Base-by-base conservation (phyloP, 2,329 filamentous ascomycete genomes). In the Diaporthe caulivora region DNA sequence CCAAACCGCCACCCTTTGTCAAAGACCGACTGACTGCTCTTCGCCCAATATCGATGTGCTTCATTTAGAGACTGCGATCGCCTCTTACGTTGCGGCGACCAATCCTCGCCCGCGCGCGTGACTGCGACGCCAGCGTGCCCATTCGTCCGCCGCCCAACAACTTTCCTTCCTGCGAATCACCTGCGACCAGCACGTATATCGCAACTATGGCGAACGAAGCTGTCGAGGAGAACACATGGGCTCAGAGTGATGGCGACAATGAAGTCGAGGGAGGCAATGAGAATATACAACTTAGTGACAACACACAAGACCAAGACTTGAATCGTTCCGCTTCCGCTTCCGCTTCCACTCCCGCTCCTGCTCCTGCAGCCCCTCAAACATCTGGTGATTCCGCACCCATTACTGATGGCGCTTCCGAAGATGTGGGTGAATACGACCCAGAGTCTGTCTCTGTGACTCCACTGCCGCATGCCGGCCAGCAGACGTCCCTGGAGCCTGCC, bases 341-440 rank as follows among this genome's bases (percentile, higher is more conserved):
- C 37, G 37, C 37, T 76, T 81, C 82, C 37, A 10, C 37, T 67
- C 37, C 62, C 47, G 62, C 62, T 76, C 81, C 82, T 79, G 81
- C 82, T 84, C 84, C 83, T 78, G 82, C 83, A 81, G 81, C 83
- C 78, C 84, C 83, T 77, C 82, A 84, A 84, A 85, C 83, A 80
- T 80, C 84, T 81, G 86, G 86, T 86, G 87, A 89, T 80, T 78
- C 81, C 77, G 83, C 82, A 80, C 82, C 80, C 49, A 55, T 34
- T 77, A 82, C 84, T 79, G 84, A 85, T 81, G 85, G 83, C 77
- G 82, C 81, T 76, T 77, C 78, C 78, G 88, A 89, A 77, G 88
- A 89, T 80, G 86, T 84, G 74, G 87, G 83, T 77, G 89, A 90
- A 78, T 90, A 90, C 84, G 88, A 90, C 76, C 88, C 88, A 73